A percentile compares a stretch with the other conserved stretches of the same genome.
Evolutionary conservation across 768 basidiomycete species (phyloP).

Genomic region (Lepiota venenata): DNA sequence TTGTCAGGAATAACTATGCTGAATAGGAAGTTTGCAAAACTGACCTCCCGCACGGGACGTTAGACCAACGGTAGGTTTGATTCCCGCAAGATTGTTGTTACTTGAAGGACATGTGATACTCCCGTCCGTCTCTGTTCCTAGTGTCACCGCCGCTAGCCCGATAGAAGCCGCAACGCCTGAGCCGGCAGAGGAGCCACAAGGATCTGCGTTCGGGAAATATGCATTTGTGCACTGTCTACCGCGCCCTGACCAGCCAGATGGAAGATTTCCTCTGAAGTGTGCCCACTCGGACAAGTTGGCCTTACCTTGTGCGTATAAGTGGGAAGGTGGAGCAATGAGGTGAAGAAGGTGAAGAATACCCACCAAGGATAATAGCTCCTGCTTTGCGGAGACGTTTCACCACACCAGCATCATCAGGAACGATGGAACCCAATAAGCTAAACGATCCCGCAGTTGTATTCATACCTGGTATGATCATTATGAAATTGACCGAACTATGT

Average conservation of each 20-base stretch:
- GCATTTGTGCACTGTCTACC: slow-evolving; percentile 49
- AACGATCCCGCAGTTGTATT: slow-evolving; percentile 47
- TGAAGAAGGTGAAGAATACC: not conserved
- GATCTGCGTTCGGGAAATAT: slow-evolving; percentile 48
- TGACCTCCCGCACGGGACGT: slow-evolving; percentile 58
- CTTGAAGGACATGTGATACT: slow-evolving; percentile 52
- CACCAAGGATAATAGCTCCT: slow-evolving; percentile 44
- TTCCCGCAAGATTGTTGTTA: slow-evolving; percentile 53
- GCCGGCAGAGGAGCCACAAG: slow-evolving; percentile 58
- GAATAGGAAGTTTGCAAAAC: not conserved
- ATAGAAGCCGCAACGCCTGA: slow-evolving; percentile 53
- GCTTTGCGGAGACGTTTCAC: slow-evolving; percentile 39
- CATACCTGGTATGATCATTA: slow-evolving; percentile 27
- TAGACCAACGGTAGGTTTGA: slow-evolving; percentile 58
- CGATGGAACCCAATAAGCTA: slow-evolving; percentile 37
- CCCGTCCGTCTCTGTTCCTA: slow-evolving; percentile 52
- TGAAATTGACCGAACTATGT: not conserved
- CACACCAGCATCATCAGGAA: slow-evolving; percentile 44
- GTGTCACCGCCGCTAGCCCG: slow-evolving; percentile 43
- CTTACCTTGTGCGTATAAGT: slow-evolving; percentile 34
- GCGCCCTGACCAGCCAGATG: slow-evolving; percentile 58
- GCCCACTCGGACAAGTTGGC: slow-evolving; percentile 56
- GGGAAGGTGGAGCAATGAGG: not conserved
- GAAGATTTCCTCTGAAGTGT: slow-evolving; percentile 40
- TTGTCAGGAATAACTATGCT: not conserved